Percentiles rank a stretch among this genome's conserved stretches.
Evolutionary conservation across 306 rosid genomes (phyloP).

Genomic region (Arachis hypogaea): DNA sequence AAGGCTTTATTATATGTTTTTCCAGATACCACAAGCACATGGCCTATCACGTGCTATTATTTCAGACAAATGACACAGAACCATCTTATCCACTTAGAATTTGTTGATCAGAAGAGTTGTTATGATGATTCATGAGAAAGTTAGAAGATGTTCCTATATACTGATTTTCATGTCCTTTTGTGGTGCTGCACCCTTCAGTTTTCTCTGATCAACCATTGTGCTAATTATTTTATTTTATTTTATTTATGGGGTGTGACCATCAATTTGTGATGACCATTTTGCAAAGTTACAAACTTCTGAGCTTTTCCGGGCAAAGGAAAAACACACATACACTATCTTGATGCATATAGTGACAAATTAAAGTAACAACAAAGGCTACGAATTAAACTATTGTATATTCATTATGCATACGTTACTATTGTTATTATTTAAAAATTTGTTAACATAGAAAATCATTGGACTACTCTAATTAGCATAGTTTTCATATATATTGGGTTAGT

Average conservation of each 20-base stretch:
- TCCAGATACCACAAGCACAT: constrained; percentile 40
- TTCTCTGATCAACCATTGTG: neutral
- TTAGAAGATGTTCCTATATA: neutral
- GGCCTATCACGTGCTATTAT: constrained; percentile 56
- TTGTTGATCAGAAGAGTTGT: neutral
- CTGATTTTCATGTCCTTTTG: neutral
- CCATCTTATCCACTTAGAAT: constrained; percentile 38
- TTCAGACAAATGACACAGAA: constrained; percentile 44
- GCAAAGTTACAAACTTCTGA: constrained; percentile 2
- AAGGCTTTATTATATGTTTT: constrained; percentile 39
- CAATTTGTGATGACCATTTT: constrained; percentile 14
- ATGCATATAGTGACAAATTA: constrained; percentile 15
- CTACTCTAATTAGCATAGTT: no score
- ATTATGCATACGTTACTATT: no score
- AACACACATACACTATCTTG: neutral
- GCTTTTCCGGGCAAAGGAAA: neutral
- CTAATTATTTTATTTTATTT: no score
- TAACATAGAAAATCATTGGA: no score
- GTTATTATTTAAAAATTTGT: no score
- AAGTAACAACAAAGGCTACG: constrained; percentile 38
- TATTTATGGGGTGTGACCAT: neutral
- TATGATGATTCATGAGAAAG: no score
- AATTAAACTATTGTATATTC: neutral
- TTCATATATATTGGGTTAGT: no score
- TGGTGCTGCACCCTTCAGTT: neutral